Percentiles rank a stretch among this genome's conserved stretches.
Conservation (phyloP, 2,329 filamentous ascomycete species). For the Leptographium flavum region DNA sequence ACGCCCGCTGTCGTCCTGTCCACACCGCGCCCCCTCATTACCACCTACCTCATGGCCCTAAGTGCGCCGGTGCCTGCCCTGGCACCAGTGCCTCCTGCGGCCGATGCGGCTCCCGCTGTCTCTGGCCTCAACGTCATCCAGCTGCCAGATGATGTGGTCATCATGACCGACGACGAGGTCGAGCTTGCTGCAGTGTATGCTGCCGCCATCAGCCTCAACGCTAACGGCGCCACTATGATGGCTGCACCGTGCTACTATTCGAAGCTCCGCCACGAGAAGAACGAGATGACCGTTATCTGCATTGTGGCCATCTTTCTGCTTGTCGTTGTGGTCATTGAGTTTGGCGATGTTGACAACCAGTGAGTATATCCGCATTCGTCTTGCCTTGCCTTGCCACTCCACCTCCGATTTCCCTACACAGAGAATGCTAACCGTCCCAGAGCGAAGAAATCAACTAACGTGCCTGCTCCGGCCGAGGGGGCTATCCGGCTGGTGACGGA, state of each 20-base stretch:
- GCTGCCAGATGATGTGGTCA: not conserved
- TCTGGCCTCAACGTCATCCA: not conserved
- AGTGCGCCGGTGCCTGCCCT: not conserved
- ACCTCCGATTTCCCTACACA: no score
- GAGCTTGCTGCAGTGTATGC: not conserved
- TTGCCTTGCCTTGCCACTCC: no score
- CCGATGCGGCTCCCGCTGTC: not conserved
- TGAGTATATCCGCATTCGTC: slow-evolving; percentile 12
- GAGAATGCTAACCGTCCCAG: not conserved
- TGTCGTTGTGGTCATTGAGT: slow-evolving; percentile 17
- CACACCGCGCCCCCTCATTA: slow-evolving; percentile 8
- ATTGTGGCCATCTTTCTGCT: slow-evolving; percentile 17
- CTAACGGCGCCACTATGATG: not conserved
- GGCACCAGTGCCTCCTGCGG: no score
- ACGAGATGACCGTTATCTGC: slow-evolving; percentile 18
- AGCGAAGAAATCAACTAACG: not conserved
- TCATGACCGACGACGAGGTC: not conserved
- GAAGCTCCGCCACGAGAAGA: slow-evolving; percentile 11
- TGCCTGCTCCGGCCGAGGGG: not conserved
- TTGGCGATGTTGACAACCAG: slow-evolving; percentile 10
- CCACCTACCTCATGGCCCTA: slow-evolving; percentile 11
- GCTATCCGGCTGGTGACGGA: slow-evolving; percentile 11
- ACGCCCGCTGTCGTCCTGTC: slow-evolving; percentile 6
- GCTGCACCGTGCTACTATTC: slow-evolving; percentile 11
- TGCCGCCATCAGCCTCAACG: not conserved